A percentile compares a stretch with the other conserved stretches of the same genome.
These are phyloP conservation scores for Boletus tomentosulus DNA, from an alignment of 768 basidiomycete genomes.

Conservation along the genomic window DNA sequence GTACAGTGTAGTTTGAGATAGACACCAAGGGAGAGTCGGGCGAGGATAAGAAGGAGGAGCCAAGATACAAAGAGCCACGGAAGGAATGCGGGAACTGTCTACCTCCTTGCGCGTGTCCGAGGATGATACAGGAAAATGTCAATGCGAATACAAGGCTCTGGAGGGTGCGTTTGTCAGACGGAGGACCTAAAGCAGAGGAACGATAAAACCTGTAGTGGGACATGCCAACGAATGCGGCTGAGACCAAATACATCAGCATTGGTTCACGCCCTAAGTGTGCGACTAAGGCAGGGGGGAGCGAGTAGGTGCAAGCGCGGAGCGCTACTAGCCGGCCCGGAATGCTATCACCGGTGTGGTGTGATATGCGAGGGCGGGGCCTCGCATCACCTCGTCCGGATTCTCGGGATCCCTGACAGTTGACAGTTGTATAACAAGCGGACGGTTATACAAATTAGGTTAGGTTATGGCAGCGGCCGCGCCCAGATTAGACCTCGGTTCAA, in stretches of 20 bases:
- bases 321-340: no score
- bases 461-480: no score
- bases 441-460: no score
- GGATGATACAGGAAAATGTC: conserved; percentile 67
- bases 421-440: no score
- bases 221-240: conserved; percentile 83
- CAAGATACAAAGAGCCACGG: conserved; percentile 63
- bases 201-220: conserved; percentile 64
- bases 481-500: no score
- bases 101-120: conserved; percentile 86
- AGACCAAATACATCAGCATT: conserved; percentile 42
- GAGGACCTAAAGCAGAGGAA: not conserved
- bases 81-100: conserved; percentile 69
- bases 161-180: not conserved
- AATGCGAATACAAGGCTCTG: conserved; percentile 66
- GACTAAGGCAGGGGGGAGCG: no score
- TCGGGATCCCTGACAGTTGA: no score
- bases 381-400: no score
- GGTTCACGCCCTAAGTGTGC: no score
- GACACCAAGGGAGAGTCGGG: conserved; percentile 70
- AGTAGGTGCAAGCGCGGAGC: no score
- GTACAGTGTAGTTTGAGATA: conserved; percentile 91
- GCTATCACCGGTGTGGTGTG: no score
- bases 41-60: conserved; percentile 54
- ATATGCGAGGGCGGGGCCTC: no score